Evolutionary conservation across 2,329 filamentous ascomycete species (phyloP), one percentile per base, ranked within the genome.

Genomic region (Alternaria ethzedia): DNA sequence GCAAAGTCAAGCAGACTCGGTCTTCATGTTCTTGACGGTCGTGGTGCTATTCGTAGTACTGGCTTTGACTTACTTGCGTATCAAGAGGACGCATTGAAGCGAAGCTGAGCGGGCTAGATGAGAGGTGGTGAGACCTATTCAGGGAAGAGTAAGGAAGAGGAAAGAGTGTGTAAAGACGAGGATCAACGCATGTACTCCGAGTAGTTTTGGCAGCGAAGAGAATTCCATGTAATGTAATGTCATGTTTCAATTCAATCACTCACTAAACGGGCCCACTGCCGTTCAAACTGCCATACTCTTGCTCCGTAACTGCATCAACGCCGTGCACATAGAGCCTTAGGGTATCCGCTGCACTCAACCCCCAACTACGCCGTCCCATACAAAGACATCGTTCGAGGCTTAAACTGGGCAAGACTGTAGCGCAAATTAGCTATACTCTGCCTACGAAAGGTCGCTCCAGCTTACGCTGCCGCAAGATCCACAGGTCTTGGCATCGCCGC

Each of bases 401-500:
- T 73, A 76, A 28, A 71, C 69, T 4, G 73, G 73, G 68, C 73
- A 76, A 15, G 66, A 66, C 73, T 75, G 45, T 13, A 20, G 32
- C 8, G 2, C 36, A 12, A 21, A 3, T 62, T 23, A 62, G 54
- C 15, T 21, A 5, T 30, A 11, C 1, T 41, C 11, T 20, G 7
- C 2, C 15, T 6, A 10, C 2, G 10, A 5, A 4, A 17, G 7
- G 12, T n/a, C 4, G 10, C 2, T 30, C 11, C 10, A 12, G 26
- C 59, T 54, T 57, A 80, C 78, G 64, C 74, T 77, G 57, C 79
- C 79, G 65, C 79, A 81, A 52, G 78, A 79, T 28, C 70, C 59
- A 64, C 79, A 81, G 11, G 72, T 78, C 74, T 81, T 81, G 54
- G 60, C 65, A 7, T 69, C 78, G 46, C 69, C 74, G 43, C 57